phyloP scores from a whole-genome alignment of 495 filamentous ascomycete species.

The Usnea hakonensis region DNA sequence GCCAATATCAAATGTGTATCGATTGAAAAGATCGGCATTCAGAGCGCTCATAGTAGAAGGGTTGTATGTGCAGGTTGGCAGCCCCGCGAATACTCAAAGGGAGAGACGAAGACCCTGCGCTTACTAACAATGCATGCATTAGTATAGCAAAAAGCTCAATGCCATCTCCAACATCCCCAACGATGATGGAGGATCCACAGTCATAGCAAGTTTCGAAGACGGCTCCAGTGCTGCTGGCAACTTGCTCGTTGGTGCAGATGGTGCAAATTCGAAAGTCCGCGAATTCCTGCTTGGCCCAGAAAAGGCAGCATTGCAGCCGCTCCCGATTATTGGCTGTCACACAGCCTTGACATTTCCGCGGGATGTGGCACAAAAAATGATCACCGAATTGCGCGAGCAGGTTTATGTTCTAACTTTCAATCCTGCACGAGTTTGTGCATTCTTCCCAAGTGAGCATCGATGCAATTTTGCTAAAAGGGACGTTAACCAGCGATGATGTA shows the following conservation, averaged over 20 bases:
- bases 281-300: conserved; percentile 28
- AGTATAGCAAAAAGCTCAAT: conserved; percentile 26
- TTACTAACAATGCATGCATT: background rate
- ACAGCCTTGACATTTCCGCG: background rate
- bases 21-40: conserved; percentile 25
- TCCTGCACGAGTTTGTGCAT: conserved; percentile 7
- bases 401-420: background rate
- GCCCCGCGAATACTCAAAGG: background rate
- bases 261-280: conserved; percentile 36
- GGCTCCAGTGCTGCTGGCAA: conserved; percentile 31
- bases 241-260: conserved; percentile 38
- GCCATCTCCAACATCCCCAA: background rate
- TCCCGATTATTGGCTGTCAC: conserved; percentile 7
- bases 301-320: conserved; percentile 9
- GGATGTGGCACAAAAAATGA: conserved; percentile 1
- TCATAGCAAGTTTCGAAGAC: conserved; percentile 35
- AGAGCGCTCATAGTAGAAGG: conserved; percentile 20
- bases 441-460: conserved; percentile 4
- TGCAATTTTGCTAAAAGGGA: background rate
- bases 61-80: conserved; percentile 35
- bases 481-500: too few species aligned
- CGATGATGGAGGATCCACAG: conserved; percentile 17
- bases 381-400: background rate
- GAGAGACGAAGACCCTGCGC: background rate
- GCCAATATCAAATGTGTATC: conserved; percentile 35